Evolutionary conservation across 2,329 filamentous ascomycete species (phyloP).

Genomic region (Paecilomyces variotii): DNA sequence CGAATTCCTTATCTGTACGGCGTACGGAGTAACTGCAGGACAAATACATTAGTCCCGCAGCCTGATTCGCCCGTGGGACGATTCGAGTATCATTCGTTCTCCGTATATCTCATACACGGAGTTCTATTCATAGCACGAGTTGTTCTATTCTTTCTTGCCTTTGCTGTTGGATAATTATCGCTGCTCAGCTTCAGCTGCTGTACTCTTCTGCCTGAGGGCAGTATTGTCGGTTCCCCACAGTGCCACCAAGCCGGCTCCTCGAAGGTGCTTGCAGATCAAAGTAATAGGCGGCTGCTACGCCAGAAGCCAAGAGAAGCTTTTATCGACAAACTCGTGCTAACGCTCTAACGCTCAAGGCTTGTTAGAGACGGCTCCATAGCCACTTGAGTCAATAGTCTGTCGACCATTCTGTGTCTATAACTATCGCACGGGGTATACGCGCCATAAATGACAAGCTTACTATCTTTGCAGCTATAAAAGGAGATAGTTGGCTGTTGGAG

Average conservation of each 20-base stretch:
- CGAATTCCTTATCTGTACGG: not conserved
- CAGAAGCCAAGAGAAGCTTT: not conserved
- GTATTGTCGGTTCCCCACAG: not conserved
- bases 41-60: not conserved
- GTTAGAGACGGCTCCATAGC: not conserved
- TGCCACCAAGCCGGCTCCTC: not conserved
- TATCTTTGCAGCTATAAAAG: not conserved
- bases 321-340: not conserved
- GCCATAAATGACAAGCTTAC: not conserved
- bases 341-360: not conserved
- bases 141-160: not conserved
- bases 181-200: not conserved
- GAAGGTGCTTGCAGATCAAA: not conserved
- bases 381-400: not conserved
- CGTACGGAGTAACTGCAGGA: not conserved
- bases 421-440: not conserved
- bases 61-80: not conserved
- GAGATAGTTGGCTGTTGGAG: not conserved
- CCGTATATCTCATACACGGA: not conserved
- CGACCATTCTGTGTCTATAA: not conserved
- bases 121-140: not conserved
- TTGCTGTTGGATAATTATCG: not conserved
- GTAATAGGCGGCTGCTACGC: not conserved
- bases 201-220: not conserved
- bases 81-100: not conserved